These are phyloP conservation scores for Leccinum truebloodii DNA, from an alignment of 768 basidiomycete genomes.

Conservation along the genomic window DNA sequence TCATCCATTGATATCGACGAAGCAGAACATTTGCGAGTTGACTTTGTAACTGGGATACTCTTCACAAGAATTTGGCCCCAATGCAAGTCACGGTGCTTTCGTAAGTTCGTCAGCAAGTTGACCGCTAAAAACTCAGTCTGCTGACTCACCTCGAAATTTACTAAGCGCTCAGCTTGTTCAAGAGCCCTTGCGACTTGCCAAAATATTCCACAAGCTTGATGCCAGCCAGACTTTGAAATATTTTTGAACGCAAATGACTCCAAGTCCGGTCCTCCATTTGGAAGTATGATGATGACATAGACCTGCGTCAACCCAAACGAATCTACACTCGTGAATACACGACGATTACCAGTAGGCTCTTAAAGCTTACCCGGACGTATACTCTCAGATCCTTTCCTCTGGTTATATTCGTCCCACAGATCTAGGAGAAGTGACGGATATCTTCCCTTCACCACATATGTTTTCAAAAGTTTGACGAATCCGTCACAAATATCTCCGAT, in stretches of 20 bases:
- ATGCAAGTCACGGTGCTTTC: constrained; percentile 96
- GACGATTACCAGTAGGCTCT: constrained; percentile 5
- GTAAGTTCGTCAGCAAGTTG: constrained; percentile 2
- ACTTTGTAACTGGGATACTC: constrained; percentile 40
- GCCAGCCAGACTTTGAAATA: constrained; percentile 68
- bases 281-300: constrained; percentile 88
- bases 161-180: constrained; percentile 74
- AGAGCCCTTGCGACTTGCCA: constrained; percentile 86
- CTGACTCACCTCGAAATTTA: constrained; percentile 79
- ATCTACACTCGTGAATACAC: constrained; percentile 45
- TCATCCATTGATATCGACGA: constrained; percentile 63
- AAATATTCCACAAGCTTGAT: constrained; percentile 84
- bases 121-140: not conserved
- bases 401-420: constrained; percentile 86
- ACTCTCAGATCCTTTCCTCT: constrained; percentile 76
- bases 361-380: constrained; percentile 71
- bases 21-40: constrained; percentile 34
- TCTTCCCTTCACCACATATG: constrained; percentile 82
- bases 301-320: constrained; percentile 72
- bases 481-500: constrained; percentile 78
- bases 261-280: constrained; percentile 88
- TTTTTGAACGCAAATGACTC: constrained; percentile 77
- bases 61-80: constrained; percentile 95
- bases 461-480: constrained; percentile 78
- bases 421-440: constrained; percentile 80